Base-by-base conservation (phyloP, 163 green algal species). In the Coccomyxa subellipsoidea region DNA sequence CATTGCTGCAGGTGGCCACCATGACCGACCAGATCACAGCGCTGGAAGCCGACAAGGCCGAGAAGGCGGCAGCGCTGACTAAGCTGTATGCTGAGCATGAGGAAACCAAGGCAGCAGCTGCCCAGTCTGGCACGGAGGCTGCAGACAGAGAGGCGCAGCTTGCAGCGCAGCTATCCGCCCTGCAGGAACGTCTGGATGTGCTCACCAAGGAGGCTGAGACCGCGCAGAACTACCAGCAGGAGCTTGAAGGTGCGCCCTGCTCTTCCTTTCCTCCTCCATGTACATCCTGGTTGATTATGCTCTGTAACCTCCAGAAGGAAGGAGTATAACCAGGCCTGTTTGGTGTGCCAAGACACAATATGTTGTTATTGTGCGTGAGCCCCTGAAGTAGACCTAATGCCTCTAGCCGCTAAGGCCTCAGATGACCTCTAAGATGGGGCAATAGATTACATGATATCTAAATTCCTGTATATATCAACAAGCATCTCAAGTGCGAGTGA, bases 111-210 rank as follows among this genome's bases (percentile, higher is more conserved):
- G 66, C 27, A n/a, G 66, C 66, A 23, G 66, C 66, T 12, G 27
- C 47, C 47, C 21, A 59, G 47, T 59, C 47, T 8, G 47, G 47
- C 4, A 18, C 47, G 0, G 47, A 59, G 47, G 47, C 47, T 2
- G 47, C 47, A 1, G 47, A 59, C 47, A 12, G 47, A 8, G 47
- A 59, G 47, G 47, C 47, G 4, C 47, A 73, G 66, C 29, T 32
- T 12, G 78, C 69, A 8, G 53, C 78, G 9, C 69, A 83, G 78
- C 38, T 73, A 6, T 38, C 77, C 29, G 69, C 37, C n/a, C 59
- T 83, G 75, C 53, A 84, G 79, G 66, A 84, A 35, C 81, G 76
- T 39, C 35, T 77, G 25, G 78, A 88, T 34, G 39, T 7, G 37
- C 76, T 80, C 21, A 69, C 25, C 2, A 27, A 34, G 23, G 78